Percentiles rank a stretch among this genome's conserved stretches.
Evolutionary conservation across 768 basidiomycete genomes (phyloP).

Genomic region (Fomitopsis pulvina): DNA sequence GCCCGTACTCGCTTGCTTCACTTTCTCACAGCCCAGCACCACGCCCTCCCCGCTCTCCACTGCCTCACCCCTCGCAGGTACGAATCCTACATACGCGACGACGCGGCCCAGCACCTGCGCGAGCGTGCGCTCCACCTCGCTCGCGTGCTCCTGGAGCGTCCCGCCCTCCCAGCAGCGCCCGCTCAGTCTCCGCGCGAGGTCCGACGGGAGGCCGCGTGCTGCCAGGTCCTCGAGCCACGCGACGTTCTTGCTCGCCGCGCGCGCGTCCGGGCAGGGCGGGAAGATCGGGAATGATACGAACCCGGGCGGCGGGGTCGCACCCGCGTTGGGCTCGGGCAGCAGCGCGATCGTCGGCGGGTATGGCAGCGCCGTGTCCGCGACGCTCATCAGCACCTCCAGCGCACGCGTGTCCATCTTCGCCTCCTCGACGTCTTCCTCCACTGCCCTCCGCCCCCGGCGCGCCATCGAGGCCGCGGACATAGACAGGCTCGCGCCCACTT

Average conservation of each 20-base stretch:
- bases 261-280: constrained; percentile 15
- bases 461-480: too few species aligned
- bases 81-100: constrained; percentile 39
- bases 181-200: constrained; percentile 14
- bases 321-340: constrained; percentile 6
- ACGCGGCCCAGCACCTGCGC: constrained; percentile 36
- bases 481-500: too few species aligned
- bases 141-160: constrained; percentile 9
- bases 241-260: constrained; percentile 24
- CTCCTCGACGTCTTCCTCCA: background rate
- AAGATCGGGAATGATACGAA: constrained; percentile 17
- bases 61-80: constrained; percentile 7
- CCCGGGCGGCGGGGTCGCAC: background rate
- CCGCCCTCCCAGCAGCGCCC: constrained; percentile 16
- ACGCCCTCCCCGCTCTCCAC: background rate
- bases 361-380: constrained; percentile 28
- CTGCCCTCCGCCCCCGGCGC: too few species aligned
- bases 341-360: constrained; percentile 16
- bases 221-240: constrained; percentile 29
- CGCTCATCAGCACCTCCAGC: constrained; percentile 27
- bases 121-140: constrained; percentile 23
- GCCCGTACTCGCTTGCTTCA: background rate
- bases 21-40: background rate
- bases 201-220: constrained; percentile 18
- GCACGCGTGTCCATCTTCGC: constrained; percentile 8